phyloP scores from a whole-genome alignment of 2,329 filamentous ascomycete genomes.

The Colletotrichum sp. region DNA sequence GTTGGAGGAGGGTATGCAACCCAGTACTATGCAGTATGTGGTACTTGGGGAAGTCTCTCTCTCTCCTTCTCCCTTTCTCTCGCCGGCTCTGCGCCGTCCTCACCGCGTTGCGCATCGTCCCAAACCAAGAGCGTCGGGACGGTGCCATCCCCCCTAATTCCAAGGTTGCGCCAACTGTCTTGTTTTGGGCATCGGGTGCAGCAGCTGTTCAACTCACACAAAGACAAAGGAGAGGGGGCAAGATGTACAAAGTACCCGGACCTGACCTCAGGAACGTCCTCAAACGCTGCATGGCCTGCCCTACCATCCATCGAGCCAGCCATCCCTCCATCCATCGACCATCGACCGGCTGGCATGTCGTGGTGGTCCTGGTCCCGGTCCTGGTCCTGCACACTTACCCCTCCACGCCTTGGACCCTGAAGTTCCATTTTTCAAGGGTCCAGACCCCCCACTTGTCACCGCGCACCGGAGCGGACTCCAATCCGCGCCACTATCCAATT shows the following conservation, averaged over 20 bases:
- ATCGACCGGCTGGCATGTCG: background rate
- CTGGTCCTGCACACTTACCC: background rate
- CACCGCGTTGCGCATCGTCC: background rate
- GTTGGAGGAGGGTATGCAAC: background rate
- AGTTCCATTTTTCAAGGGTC: constrained; percentile 22
- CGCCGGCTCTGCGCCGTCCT: background rate
- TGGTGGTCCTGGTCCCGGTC: background rate
- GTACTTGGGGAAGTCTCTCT: background rate
- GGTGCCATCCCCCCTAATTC: background rate
- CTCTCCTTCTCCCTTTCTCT: background rate
- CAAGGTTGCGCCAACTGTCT: background rate
- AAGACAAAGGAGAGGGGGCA: background rate
- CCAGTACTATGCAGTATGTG: background rate
- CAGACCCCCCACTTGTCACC: constrained; percentile 14
- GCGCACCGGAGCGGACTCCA: constrained; percentile 12
- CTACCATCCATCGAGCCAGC: background rate
- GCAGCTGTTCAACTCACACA: background rate
- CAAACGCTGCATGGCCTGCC: background rate
- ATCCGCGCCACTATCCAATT: constrained; percentile 15
- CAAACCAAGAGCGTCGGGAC: background rate
- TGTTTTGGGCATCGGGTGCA: background rate
- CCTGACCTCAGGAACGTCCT: background rate
- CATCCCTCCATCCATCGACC: background rate
- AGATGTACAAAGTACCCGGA: background rate
- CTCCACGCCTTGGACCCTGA: constrained; percentile 19